Percentiles rank a stretch among this genome's conserved stretches.
These are phyloP conservation scores for Cyanidiococcus yangmingshanensis DNA, from an alignment of 23 red algal genomes.

Conservation along the genomic window DNA sequence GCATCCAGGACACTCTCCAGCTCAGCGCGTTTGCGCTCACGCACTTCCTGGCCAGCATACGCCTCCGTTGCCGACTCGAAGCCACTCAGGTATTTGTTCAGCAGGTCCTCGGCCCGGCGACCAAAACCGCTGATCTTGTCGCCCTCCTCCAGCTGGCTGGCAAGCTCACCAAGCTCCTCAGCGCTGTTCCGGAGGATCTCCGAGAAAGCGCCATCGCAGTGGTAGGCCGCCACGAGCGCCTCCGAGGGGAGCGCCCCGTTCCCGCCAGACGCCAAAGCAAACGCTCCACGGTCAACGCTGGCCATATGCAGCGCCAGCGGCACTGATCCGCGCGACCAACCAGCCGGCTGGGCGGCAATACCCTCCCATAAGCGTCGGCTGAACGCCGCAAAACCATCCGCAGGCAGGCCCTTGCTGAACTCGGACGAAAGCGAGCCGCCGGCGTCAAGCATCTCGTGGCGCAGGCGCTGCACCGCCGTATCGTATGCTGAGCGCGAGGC, in stretches of 20 bases:
- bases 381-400: constrained; percentile 67
- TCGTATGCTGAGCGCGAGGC: constrained; percentile 56
- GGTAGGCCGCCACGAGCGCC: constrained; percentile 55
- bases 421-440: constrained; percentile 41
- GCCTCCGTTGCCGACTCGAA: constrained; percentile 55
- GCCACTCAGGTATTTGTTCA: constrained; percentile 37
- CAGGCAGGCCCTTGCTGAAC: constrained; percentile 74
- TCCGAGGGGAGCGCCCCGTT: constrained; percentile 27
- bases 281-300: constrained; percentile 21
- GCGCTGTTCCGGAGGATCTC: constrained; percentile 37
- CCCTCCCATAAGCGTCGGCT: constrained; percentile 58
- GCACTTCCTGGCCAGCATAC: constrained; percentile 27
- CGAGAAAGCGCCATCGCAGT: constrained; percentile 62
- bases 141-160: constrained; percentile 47
- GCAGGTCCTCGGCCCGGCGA: constrained; percentile 41
- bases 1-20: constrained; percentile 75
- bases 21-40: constrained; percentile 57
- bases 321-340: neutral
- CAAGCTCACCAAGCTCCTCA: constrained; percentile 34
- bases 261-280: constrained; percentile 25
- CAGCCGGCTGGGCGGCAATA: constrained; percentile 21
- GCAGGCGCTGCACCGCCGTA: constrained; percentile 32
- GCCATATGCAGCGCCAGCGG: constrained; percentile 1
- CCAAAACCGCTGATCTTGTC: constrained; percentile 73
- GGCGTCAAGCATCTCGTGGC: constrained; percentile 29